phyloP scores from a whole-genome alignment of 1,284 basidiomycete species.

The Testicularia cyperi region DNA sequence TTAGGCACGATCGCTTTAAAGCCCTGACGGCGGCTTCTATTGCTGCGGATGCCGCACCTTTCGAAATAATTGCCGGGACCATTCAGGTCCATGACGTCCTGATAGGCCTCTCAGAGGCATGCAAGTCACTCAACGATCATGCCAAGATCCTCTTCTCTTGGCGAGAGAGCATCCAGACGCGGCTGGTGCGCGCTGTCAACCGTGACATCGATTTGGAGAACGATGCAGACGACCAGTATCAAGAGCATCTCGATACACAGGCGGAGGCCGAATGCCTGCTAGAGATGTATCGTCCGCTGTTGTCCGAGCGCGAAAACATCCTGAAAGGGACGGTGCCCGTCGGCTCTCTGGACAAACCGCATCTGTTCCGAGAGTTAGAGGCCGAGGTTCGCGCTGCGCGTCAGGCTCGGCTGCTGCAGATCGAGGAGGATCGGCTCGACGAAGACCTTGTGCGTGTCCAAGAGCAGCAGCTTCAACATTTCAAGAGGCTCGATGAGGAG shows the following conservation, averaged over 20 bases:
- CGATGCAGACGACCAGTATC: conserved; percentile 55
- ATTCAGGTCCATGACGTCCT: conserved; percentile 11
- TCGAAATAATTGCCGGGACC: conserved; percentile 20
- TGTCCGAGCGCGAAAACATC: conserved; percentile 51
- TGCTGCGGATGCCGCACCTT: conserved; percentile 6
- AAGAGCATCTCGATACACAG: conserved; percentile 55
- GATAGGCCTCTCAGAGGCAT: conserved; percentile 1
- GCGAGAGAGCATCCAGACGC: conserved; percentile 38
- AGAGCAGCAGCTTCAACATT: conserved; percentile 44
- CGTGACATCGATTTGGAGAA: conserved; percentile 50
- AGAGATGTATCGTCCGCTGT: conserved; percentile 54
- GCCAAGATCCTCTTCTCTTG: conserved; percentile 41
- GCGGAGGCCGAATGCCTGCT: conserved; percentile 53
- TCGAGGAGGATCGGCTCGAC: conserved; percentile 20
- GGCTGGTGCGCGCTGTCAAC: conserved; percentile 46
- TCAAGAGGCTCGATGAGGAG: conserved; percentile 45
- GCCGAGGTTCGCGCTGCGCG: conserved; percentile 15
- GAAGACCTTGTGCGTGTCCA: conserved; percentile 36
- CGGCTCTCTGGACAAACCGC: conserved; percentile 43
- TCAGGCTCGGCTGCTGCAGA: conserved; percentile 14
- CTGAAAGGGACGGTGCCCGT: conserved; percentile 43
- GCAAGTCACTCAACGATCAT: conserved; percentile 32
- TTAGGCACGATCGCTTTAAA: conserved; percentile 10
- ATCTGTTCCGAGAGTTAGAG: conserved; percentile 45
- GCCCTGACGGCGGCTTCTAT: conserved; percentile 1